Percentiles rank a stretch among this genome's conserved stretches.
Conservation (phyloP, 1,284 basidiomycete genomes). For the Pholiota adiposa region DNA sequence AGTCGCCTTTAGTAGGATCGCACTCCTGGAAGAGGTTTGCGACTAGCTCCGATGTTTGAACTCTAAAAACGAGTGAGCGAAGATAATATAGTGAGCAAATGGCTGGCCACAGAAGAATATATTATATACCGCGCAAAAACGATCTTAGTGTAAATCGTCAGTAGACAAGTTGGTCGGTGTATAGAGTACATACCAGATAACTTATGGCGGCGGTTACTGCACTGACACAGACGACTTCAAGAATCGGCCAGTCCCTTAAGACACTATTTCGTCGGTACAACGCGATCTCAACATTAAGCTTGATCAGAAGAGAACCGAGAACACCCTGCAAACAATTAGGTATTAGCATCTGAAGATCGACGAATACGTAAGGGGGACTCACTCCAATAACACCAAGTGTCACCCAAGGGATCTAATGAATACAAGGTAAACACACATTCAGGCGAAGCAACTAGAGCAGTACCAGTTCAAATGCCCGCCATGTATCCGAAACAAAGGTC, state of each 20-base stretch:
- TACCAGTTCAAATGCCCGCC: slow-evolving; percentile 75
- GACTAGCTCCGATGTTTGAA: slow-evolving; percentile 72
- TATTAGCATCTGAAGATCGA: neutral
- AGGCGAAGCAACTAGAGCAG: slow-evolving; percentile 17
- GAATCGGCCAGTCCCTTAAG: slow-evolving; percentile 62
- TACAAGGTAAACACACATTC: neutral
- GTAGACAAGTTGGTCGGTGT: neutral
- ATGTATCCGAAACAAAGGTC: slow-evolving; percentile 59
- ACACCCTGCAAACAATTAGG: slow-evolving; percentile 50
- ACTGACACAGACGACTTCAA: slow-evolving; percentile 66
- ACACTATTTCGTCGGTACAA: slow-evolving; percentile 61
- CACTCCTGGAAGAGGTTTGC: slow-evolving; percentile 78
- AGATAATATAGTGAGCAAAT: neutral
- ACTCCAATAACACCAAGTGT: slow-evolving; percentile 64
- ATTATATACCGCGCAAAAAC: slow-evolving; percentile 57
- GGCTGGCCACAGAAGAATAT: too few relatives aligned
- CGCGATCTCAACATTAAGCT: slow-evolving; percentile 65
- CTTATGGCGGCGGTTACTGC: slow-evolving; percentile 71
- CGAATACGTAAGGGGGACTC: slow-evolving; percentile 21
- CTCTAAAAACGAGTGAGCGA: slow-evolving; percentile 39
- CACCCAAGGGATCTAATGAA: slow-evolving; percentile 65
- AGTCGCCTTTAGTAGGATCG: slow-evolving; percentile 65
- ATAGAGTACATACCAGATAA: slow-evolving; percentile 54
- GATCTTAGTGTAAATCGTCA: slow-evolving; percentile 34
- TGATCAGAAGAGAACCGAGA: slow-evolving; percentile 66